Evolutionary conservation across 2,329 filamentous ascomycete genomes (phyloP).

Genomic region (Fusarium subtropicale): DNA sequence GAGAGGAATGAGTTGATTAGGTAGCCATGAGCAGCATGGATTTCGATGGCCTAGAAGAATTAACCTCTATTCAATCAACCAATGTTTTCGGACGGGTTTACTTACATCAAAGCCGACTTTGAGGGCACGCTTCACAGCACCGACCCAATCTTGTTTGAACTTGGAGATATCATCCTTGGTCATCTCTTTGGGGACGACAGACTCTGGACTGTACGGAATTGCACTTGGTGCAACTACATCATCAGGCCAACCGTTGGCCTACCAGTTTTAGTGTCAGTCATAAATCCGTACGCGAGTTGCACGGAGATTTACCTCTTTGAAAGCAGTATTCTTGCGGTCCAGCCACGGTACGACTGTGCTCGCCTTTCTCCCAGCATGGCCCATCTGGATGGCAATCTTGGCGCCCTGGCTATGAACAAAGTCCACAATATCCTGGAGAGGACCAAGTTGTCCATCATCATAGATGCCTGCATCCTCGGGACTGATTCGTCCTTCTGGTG

Average conservation of each 20-base stretch:
- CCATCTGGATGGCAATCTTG: conserved; percentile 75
- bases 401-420: conserved; percentile 72
- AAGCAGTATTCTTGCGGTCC: conserved; percentile 41
- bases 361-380: conserved; percentile 73
- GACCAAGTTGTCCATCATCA: conserved; percentile 76
- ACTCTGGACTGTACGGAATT: conserved; percentile 38
- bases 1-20: conserved; percentile 65
- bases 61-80: neutral
- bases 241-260: conserved; percentile 46
- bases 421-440: conserved; percentile 68
- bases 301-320: conserved; percentile 34
- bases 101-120: conserved; percentile 41
- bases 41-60: conserved; percentile 30
- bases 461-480: conserved; percentile 76
- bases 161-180: conserved; percentile 40
- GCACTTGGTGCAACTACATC: conserved; percentile 41
- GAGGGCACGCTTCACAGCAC: conserved; percentile 38
- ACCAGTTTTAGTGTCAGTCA: neutral
- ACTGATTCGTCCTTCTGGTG: conserved; percentile 76
- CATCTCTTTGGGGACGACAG: conserved; percentile 41
- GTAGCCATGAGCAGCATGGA: conserved; percentile 63
- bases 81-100: too few species aligned
- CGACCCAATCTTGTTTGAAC: conserved; percentile 41
- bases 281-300: too few species aligned
- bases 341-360: conserved; percentile 50